A percentile compares a stretch with the other conserved stretches of the same genome.
Conservation (phyloP, 2,329 filamentous ascomycete genomes). For the Monilinia polystroma region DNA sequence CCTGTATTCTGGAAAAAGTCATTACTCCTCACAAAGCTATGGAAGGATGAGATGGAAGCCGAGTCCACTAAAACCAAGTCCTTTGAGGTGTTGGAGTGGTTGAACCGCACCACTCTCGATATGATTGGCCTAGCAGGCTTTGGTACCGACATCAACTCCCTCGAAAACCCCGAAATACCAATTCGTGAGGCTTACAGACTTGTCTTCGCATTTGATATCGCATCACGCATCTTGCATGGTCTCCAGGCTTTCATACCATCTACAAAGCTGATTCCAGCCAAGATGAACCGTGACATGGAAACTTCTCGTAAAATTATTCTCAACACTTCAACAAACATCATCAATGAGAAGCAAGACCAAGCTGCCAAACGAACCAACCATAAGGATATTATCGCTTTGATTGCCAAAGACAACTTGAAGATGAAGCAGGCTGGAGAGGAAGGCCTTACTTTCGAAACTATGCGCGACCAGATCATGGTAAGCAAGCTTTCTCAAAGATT, state of each 20-base stretch:
- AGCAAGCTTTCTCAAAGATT: not conserved
- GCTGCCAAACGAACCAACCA: slow-evolving; percentile 50
- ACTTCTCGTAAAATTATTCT: slow-evolving; percentile 61
- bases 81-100: slow-evolving; percentile 49
- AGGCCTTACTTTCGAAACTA: slow-evolving; percentile 72
- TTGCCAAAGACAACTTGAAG: slow-evolving; percentile 46
- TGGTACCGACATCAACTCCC: slow-evolving; percentile 67
- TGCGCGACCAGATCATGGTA: slow-evolving; percentile 42
- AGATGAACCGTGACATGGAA: slow-evolving; percentile 64
- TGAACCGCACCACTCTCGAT: slow-evolving; percentile 66
- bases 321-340: slow-evolving; percentile 55
- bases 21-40: slow-evolving; percentile 47
- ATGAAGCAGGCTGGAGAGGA: slow-evolving; percentile 63
- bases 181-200: slow-evolving; percentile 57
- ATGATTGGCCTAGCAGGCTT: slow-evolving; percentile 72
- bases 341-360: slow-evolving; percentile 66
- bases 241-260: slow-evolving; percentile 45
- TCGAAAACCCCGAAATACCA: slow-evolving; percentile 57
- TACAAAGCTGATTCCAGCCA: slow-evolving; percentile 56
- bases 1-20: slow-evolving; percentile 52
- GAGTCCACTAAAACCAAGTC: slow-evolving; percentile 28
- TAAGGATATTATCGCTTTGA: slow-evolving; percentile 69
- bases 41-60: slow-evolving; percentile 52
- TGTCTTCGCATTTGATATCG: slow-evolving; percentile 46
- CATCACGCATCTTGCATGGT: slow-evolving; percentile 54